Evolutionary conservation across 139 green algal species (phyloP).

Genomic region (Chlorella sorokiniana): DNA sequence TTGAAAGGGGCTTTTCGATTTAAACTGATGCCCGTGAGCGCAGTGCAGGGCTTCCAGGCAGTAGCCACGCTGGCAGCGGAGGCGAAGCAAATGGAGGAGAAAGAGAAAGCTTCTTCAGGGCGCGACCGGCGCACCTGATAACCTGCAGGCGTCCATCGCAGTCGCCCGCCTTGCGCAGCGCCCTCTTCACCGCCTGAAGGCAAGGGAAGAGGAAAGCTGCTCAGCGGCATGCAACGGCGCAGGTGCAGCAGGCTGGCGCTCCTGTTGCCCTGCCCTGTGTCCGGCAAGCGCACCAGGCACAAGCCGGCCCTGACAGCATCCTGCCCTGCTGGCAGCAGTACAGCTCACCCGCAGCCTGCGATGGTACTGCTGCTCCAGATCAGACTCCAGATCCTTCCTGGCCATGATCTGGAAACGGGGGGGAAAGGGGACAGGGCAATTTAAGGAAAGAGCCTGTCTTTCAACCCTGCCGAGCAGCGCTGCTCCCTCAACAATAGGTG

Average conservation of each 20-base stretch:
- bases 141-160: constrained; percentile 12
- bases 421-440: background rate
- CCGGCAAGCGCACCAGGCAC: too few species aligned
- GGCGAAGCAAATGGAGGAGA: background rate
- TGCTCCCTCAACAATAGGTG: background rate
- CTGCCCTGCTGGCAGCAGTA: background rate
- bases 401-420: background rate
- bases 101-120: background rate
- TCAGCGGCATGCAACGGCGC: background rate
- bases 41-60: too few species aligned
- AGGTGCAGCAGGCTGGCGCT: too few species aligned
- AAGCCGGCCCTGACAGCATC: too few species aligned
- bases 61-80: too few species aligned
- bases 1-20: background rate
- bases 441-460: background rate
- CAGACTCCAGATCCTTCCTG: background rate
- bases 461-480: background rate
- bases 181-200: background rate
- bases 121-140: constrained; percentile 2
- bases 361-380: background rate
- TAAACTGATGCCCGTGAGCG: background rate
- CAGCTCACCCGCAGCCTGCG: background rate
- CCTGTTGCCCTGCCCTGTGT: background rate
- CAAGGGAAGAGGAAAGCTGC: background rate
- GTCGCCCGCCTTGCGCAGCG: background rate